These are phyloP conservation scores for Colletotrichum sp. DNA, from an alignment of 2,329 filamentous ascomycete species.

Conservation along the genomic window DNA sequence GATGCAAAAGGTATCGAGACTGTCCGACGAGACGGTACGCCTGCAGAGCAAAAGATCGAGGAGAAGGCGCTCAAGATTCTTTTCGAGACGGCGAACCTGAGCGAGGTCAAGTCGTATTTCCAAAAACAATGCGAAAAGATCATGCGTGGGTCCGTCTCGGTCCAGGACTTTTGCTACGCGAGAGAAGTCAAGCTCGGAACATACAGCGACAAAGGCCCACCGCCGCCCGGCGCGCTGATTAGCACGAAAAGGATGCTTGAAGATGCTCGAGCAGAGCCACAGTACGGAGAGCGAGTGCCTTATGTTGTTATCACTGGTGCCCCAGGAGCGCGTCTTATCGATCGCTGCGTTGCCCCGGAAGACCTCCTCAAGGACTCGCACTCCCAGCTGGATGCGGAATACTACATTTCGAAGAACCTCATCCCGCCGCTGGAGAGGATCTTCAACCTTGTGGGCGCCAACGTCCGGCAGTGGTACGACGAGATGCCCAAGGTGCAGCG, in stretches of 20 bases:
- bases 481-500: slow-evolving; percentile 94
- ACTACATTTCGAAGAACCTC: slow-evolving; percentile 95
- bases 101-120: slow-evolving; percentile 88
- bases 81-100: slow-evolving; percentile 89
- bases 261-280: slow-evolving; percentile 86
- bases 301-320: slow-evolving; percentile 93
- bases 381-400: slow-evolving; percentile 86
- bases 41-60: slow-evolving; percentile 95
- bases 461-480: slow-evolving; percentile 90
- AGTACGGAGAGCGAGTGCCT: slow-evolving; percentile 93
- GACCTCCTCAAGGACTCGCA: slow-evolving; percentile 78
- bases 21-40: slow-evolving; percentile 91
- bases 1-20: slow-evolving; percentile 99
- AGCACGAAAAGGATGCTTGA: slow-evolving; percentile 85
- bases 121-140: slow-evolving; percentile 91
- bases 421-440: slow-evolving; percentile 95
- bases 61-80: slow-evolving; percentile 88
- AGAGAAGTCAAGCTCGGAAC: slow-evolving; percentile 89
- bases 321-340: slow-evolving; percentile 83
- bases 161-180: slow-evolving; percentile 97
- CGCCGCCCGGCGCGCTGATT: slow-evolving; percentile 87
- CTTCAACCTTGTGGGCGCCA: slow-evolving; percentile 94
- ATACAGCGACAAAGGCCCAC: slow-evolving; percentile 80
- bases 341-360: slow-evolving; percentile 90
- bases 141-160: slow-evolving; percentile 83